These are phyloP conservation scores for Cubamyces lactineus DNA, from an alignment of 768 basidiomycete genomes.

Conservation along the genomic window DNA sequence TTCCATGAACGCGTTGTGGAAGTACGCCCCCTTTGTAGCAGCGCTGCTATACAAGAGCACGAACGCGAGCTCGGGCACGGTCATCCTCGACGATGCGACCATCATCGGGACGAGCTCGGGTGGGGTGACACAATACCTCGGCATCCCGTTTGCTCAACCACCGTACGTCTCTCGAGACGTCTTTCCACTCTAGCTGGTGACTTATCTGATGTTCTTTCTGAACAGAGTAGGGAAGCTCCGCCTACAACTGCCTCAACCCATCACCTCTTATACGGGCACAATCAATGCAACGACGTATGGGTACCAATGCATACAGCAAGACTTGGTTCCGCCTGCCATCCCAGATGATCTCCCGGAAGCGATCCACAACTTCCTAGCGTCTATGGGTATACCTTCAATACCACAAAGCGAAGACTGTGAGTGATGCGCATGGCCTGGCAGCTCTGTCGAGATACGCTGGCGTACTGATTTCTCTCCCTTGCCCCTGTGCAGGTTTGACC, in stretches of 20 bases:
- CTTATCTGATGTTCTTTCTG: too few relatives aligned
- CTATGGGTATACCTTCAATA: neutral
- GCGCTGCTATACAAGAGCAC: neutral
- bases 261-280: constrained; percentile 4
- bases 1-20: neutral
- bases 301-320: constrained; percentile 26
- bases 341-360: constrained; percentile 7
- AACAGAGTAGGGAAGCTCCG: constrained; percentile 27
- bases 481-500: constrained; percentile 45
- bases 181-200: neutral
- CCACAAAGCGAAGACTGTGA: constrained; percentile 25
- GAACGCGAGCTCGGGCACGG: constrained; percentile 30
- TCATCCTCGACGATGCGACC: constrained; percentile 48
- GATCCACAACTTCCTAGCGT: neutral
- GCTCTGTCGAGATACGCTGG: too few relatives aligned
- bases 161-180: constrained; percentile 47
- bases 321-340: neutral
- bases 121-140: constrained; percentile 45
- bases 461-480: neutral
- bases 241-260: constrained; percentile 24
- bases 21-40: neutral
- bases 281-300: constrained; percentile 27
- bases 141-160: constrained; percentile 59
- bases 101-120: constrained; percentile 45
- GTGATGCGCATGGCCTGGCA: neutral